phyloP scores from a whole-genome alignment of 2,329 filamentous ascomycete genomes.

The Pezicula carpinea region DNA sequence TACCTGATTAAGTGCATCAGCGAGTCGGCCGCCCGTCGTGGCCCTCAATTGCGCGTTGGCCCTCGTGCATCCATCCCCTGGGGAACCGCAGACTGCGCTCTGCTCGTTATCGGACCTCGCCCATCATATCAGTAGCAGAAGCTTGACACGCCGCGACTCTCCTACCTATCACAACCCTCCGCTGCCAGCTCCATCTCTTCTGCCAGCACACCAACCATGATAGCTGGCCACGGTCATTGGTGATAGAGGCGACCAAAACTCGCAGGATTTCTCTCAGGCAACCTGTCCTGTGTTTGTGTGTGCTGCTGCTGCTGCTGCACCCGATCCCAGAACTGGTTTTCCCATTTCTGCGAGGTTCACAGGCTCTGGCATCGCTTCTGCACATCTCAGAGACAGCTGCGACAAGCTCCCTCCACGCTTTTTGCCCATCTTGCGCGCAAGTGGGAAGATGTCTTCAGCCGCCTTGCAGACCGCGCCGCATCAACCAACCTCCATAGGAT shows the following conservation, averaged over 20 bases:
- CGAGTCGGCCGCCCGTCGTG: too few relatives aligned
- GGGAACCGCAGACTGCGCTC: not conserved
- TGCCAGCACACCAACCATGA: constrained; percentile 42
- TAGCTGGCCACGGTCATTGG: constrained; percentile 36
- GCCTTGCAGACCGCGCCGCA: constrained; percentile 56
- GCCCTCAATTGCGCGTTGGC: too few relatives aligned
- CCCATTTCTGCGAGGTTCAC: constrained; percentile 6
- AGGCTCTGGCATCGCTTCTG: not conserved
- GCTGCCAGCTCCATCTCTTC: constrained; percentile 8
- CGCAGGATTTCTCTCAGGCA: constrained; percentile 9
- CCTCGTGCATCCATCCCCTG: not conserved
- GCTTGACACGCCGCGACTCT: not conserved
- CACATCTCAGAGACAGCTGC: not conserved
- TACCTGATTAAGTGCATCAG: not conserved
- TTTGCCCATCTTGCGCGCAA: not conserved
- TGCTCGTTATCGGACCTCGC: too few relatives aligned
- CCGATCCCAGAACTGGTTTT: constrained; percentile 4
- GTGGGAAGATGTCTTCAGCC: constrained; percentile 56
- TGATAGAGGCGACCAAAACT: constrained; percentile 28
- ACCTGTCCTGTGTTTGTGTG: not conserved
- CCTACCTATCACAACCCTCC: not conserved
- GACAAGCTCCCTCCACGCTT: not conserved
- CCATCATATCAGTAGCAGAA: too few relatives aligned
- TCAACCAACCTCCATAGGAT: constrained; percentile 41
- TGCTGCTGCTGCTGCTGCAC: too few relatives aligned